phyloP scores from a whole-genome alignment of 805 yeast genomes.

The Scheffersomyces spartinae region DNA sequence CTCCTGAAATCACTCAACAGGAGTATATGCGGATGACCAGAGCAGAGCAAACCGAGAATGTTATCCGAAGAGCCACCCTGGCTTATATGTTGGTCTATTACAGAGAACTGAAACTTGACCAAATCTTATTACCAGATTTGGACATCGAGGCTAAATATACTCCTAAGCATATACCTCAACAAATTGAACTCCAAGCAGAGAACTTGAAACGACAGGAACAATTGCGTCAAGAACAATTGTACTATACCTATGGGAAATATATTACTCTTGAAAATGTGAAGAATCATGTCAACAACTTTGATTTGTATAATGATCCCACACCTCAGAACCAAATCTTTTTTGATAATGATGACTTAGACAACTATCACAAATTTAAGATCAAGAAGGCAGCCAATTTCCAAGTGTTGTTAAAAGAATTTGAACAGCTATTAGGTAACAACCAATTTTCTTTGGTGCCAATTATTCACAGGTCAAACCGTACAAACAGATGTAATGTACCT shows the following conservation, averaged over 20 bases:
- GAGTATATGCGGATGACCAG: constrained; percentile 42
- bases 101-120: constrained; percentile 45
- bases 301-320: constrained; percentile 58
- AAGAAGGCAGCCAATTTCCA: too few species aligned
- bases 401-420: too few species aligned
- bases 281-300: constrained; percentile 63
- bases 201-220: constrained; percentile 43
- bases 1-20: constrained; percentile 41
- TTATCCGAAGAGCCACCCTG: constrained; percentile 71
- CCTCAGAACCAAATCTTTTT: too few species aligned
- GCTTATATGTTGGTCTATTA: constrained; percentile 96
- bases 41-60: constrained; percentile 49
- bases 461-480: constrained; percentile 57
- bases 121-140: constrained; percentile 42
- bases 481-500: constrained; percentile 60
- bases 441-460: constrained; percentile 63
- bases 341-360: too few species aligned
- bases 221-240: constrained; percentile 53
- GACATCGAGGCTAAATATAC: constrained; percentile 26
- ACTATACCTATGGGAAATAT: constrained; percentile 38
- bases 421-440: too few species aligned
- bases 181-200: constrained; percentile 50
- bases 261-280: constrained; percentile 43
- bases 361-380: too few species aligned
- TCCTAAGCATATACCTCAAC: constrained; percentile 59